Conservation (phyloP, 2,329 filamentous ascomycete genomes). For the Tolypocladium pustulatum region DNA sequence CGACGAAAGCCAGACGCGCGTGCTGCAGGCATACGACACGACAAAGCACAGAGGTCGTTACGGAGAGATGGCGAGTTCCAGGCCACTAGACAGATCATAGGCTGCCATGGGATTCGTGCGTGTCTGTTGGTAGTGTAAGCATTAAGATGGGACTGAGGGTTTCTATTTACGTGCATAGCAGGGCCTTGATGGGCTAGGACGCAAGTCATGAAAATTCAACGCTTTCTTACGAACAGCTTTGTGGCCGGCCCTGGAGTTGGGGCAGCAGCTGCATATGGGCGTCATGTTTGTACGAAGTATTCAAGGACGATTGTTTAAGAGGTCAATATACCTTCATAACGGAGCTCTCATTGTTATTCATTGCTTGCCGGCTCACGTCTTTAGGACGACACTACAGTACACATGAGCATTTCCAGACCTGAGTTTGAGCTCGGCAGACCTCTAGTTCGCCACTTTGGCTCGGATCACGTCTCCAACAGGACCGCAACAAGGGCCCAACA, state of each 20-base stretch:
- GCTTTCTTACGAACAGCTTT: not conserved
- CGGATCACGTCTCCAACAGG: no score
- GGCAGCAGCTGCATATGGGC: not conserved
- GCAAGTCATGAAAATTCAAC: not conserved
- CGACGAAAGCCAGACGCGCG: slow-evolving; percentile 88
- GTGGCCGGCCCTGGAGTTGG: not conserved
- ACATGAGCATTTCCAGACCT: not conserved
- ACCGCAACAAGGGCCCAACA: not conserved
- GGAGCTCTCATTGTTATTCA: no score
- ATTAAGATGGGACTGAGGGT: not conserved
- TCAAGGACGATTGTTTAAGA: not conserved
- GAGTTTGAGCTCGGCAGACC: not conserved
- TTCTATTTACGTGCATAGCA: not conserved
- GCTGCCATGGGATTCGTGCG: not conserved
- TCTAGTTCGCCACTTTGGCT: not conserved
- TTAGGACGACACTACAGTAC: no score
- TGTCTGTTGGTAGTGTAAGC: not conserved
- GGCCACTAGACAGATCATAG: slow-evolving; percentile 17
- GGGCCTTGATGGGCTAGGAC: not conserved
- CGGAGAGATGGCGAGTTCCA: slow-evolving; percentile 73
- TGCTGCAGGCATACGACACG: slow-evolving; percentile 96
- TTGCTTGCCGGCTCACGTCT: no score
- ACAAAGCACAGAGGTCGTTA: slow-evolving; percentile 84
- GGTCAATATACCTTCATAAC: not conserved
- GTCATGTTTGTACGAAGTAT: not conserved